Evolutionary conservation across 1,284 basidiomycete genomes (phyloP), one percentile per base, ranked within the genome.

Genomic region (Cutaneotrichosporon mucoides): DNA sequence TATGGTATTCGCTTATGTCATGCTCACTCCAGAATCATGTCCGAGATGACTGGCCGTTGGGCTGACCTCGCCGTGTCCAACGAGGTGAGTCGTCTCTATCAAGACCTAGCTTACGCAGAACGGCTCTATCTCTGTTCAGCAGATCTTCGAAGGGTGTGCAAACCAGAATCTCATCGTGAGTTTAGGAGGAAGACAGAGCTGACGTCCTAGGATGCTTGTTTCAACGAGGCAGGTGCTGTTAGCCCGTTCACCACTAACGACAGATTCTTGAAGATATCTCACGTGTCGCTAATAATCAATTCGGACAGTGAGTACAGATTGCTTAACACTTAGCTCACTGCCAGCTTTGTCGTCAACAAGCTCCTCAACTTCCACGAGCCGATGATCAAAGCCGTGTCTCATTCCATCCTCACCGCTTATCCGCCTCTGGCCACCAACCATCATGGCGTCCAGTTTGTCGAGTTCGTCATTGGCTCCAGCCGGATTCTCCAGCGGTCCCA

Each of bases 401-500:
- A 72, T 13, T 71, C 72, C 4, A 70, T 76, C 53, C 59, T 76
- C n/a, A 65, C 62, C 1, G 66, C 71, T 1, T 73, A 75, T 55
- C 74, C 74, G 0, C 74, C 74, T 5, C 70, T 75, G 5, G 73
- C 73, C 4, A 71, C 67, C 41, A 72, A 70, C 15, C 71, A 73
- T 53, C 72, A 76, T 56, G 74, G 74, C 7, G 72, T 72, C n/a
- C 72, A 72, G 53, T 75, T 76, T 54, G 70, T 71, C 43, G 73
- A 73, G 61, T 65, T 71, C 38, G 69, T 71, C 52, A 53, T 72
- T 16, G 63, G 56, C 37, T 68, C 68, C 42, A 71, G 62, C 35
- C 68, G 68, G 2, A 34, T 60, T n/a, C 56, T 60, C 5, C 60
- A 60, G 13, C 56, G 67, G 13, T 57, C 38, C 44, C 61, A 66